Evolutionary conservation across 495 filamentous ascomycete genomes (phyloP), one percentile per base, ranked within the genome.

Genomic region (Penicillium paxilli): DNA sequence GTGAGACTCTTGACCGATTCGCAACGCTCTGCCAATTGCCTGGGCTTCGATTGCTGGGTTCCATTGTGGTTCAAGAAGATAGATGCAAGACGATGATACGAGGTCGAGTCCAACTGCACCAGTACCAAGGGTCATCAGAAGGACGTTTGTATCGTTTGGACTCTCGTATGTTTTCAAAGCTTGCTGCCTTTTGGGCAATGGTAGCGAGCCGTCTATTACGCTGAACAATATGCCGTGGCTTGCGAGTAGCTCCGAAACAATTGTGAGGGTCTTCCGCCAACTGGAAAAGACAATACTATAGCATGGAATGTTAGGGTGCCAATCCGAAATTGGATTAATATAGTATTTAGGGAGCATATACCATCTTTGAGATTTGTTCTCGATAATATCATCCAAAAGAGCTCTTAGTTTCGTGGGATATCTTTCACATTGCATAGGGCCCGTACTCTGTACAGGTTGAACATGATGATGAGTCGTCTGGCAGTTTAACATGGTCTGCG

Each of bases 11-110:
- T 54, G 51, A 8, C 51, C 51, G 17, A 54, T 28, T 22, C 51
- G 51, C 11, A 54, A 12, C 11, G 42, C 51, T 20, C 51, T 14
- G 2, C 28, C 20, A 11, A 47, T 54, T n/a, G 51, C 51, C 21
- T 54, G 51, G 21, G 23, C 42, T 47, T 54, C 51, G n/a, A 54
- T 40, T 1, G 42, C 24, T 5, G 51, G 51, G 21, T 54, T 54
- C 51, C 51, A 54, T 22, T 54, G 51, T 28, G 51, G 51, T 28
- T 54, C 51, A 20, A 54, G 28, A 24, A 54, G 26, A 17, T 37
- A 47, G 8, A 54, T 46, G n/a, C 51, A 37, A 25, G 16, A 24
- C 24, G 42, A 23, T 4, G 51, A 54, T 11, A 21, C 19, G 10
- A 46, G 45, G 8, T 54, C 45, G 5, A 54, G 28, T 10, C 48